Evolutionary conservation across 2,329 filamentous ascomycete species (phyloP).

Genomic region (Aureobasidium sp.): DNA sequence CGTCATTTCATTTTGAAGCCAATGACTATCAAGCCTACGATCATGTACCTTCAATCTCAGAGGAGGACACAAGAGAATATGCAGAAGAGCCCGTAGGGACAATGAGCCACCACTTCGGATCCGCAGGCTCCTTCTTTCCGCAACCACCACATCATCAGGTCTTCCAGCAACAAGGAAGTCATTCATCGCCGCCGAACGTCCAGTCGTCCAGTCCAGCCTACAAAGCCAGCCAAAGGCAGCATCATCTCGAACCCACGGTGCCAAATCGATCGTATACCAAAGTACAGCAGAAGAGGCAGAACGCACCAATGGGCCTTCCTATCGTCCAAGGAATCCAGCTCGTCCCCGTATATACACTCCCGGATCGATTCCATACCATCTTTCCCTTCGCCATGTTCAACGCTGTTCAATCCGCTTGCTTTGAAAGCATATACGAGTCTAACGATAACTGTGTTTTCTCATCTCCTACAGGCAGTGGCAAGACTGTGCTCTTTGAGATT

Average conservation of each 20-base stretch:
- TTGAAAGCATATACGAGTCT: conserved; percentile 56
- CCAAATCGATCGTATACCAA: neutral
- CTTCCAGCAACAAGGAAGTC: neutral
- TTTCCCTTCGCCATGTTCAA: conserved; percentile 75
- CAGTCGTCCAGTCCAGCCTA: conserved; percentile 35
- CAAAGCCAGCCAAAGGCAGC: conserved; percentile 30
- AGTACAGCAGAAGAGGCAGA: neutral
- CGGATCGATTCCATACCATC: conserved; percentile 61
- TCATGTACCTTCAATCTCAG: neutral
- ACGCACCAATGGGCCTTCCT: conserved; percentile 24
- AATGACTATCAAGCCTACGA: neutral
- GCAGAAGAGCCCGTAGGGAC: neutral
- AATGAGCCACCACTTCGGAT: neutral
- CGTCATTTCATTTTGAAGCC: neutral
- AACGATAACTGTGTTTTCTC: conserved; percentile 73
- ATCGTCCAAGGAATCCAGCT: conserved; percentile 54
- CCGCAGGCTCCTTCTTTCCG: neutral
- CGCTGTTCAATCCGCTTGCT: conserved; percentile 75
- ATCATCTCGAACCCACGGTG: neutral
- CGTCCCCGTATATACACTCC: conserved; percentile 53
- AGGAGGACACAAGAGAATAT: neutral
- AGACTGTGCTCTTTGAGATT: conserved; percentile 74
- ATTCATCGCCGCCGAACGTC: neutral
- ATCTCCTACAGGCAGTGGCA: conserved; percentile 78
- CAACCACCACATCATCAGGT: neutral